phyloP scores from a whole-genome alignment of 164 flowering plant species.

The Macadamia integrifolia region DNA sequence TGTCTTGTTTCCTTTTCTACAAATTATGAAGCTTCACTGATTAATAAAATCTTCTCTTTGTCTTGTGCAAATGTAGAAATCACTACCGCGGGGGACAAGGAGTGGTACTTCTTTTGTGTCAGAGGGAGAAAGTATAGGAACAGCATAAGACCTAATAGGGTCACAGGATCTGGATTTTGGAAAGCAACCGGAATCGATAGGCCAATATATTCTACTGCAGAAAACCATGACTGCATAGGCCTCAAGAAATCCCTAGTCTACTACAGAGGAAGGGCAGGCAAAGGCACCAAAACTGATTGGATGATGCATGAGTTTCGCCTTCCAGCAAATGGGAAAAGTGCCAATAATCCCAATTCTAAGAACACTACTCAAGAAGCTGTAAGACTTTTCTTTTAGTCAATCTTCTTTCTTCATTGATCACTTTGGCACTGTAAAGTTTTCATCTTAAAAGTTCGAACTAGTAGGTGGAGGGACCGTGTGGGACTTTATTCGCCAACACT shows the following conservation, averaged over 20 bases:
- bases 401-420: not conserved
- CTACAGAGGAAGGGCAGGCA: constrained; percentile 86
- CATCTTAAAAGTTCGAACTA: too few relatives aligned
- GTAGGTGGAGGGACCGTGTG: too few relatives aligned
- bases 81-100: constrained; percentile 46
- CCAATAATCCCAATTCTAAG: constrained; percentile 12
- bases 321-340: constrained; percentile 25
- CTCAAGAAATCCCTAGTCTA: constrained; percentile 89
- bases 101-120: constrained; percentile 78
- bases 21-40: too few relatives aligned
- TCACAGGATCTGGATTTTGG: constrained; percentile 95
- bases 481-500: too few relatives aligned
- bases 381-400: constrained; percentile 8
- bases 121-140: constrained; percentile 91
- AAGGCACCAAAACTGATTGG: constrained; percentile 97
- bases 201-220: constrained; percentile 47
- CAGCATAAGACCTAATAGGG: constrained; percentile 89
- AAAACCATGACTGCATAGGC: constrained; percentile 50
- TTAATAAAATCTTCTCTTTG: too few relatives aligned
- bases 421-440: too few relatives aligned
- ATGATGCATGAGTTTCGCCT: constrained; percentile 99
- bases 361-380: constrained; percentile 46
- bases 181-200: constrained; percentile 94
- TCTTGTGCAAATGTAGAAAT: not conserved
- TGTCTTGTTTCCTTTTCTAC: too few relatives aligned